Conservation (phyloP, 2,329 filamentous ascomycete species). For the Trichoderma arundinaceum region DNA sequence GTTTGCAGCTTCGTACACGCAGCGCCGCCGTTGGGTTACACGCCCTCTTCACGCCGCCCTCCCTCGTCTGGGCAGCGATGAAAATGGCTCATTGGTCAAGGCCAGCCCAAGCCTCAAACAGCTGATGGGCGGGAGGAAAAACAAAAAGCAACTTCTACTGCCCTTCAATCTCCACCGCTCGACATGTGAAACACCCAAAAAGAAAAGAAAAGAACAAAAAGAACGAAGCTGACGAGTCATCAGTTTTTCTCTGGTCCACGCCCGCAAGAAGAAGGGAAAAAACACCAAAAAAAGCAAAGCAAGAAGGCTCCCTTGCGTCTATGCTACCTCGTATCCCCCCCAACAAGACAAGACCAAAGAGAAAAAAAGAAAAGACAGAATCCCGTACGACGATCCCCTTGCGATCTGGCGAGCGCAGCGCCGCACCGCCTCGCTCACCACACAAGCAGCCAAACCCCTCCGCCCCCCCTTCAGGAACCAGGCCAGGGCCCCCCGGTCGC, state of each 20-base stretch:
- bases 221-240: no score
- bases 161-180: no score
- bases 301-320: no score
- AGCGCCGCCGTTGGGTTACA: neutral
- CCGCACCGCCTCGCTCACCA: conserved; percentile 7
- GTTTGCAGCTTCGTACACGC: neutral
- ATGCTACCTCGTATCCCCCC: no score
- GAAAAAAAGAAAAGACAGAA: neutral
- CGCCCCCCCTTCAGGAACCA: conserved; percentile 27
- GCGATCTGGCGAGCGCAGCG: neutral
- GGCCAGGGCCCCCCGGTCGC: conserved; percentile 18
- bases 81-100: conserved; percentile 9
- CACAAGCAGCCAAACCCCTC: neutral
- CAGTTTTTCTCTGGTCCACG: no score
- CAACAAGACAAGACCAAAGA: neutral
- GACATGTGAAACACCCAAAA: no score
- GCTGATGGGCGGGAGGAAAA: no score
- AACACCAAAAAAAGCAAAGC: no score
- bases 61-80: neutral
- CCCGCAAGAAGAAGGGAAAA: no score
- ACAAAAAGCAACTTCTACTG: no score
- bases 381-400: neutral
- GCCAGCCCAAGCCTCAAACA: neutral
- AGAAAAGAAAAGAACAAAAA: no score
- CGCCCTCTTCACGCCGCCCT: neutral